A percentile compares a stretch with the other conserved stretches of the same genome.
Conservation (phyloP, 371 early-diverging fungal species). For the Apophysomyces elegans region DNA sequence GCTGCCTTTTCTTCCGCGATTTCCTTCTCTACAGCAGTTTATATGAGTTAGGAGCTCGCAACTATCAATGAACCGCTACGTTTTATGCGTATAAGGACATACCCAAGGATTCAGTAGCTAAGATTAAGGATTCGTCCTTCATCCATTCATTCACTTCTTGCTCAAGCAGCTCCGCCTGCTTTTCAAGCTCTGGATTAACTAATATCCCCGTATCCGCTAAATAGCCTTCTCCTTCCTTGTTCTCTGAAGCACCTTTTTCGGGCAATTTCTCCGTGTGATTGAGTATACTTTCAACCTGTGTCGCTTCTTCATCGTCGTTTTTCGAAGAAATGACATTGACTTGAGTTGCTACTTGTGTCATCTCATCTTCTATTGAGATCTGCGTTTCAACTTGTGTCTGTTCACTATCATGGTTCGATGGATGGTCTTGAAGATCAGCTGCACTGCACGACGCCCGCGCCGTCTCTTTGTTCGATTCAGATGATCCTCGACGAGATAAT, state of each 20-base stretch:
- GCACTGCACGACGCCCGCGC: not conserved
- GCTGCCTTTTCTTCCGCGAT: conserved; percentile 10
- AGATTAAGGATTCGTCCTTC: conserved; percentile 27
- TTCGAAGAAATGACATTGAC: not conserved
- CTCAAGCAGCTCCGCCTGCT: conserved; percentile 31
- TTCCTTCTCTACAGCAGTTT: conserved; percentile 30
- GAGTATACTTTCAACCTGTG: conserved; percentile 18
- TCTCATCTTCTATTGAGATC: conserved; percentile 17
- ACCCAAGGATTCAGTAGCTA: conserved; percentile 44
- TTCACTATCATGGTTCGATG: not conserved
- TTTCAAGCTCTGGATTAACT: conserved; percentile 24
- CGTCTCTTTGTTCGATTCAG: conserved; percentile 25
- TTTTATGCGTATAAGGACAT: conserved; percentile 11
- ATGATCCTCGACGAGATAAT: not conserved
- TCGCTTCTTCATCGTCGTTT: conserved; percentile 12
- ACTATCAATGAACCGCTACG: conserved; percentile 12
- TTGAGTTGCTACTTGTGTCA: conserved; percentile 8
- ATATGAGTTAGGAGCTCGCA: not conserved
- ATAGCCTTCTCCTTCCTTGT: not conserved
- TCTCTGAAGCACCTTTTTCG: not conserved
- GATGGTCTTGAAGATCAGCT: not conserved
- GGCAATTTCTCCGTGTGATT: not conserved
- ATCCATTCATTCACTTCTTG: conserved; percentile 50
- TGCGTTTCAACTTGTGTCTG: conserved; percentile 2
- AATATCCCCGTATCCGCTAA: not conserved